phyloP scores from a whole-genome alignment of 495 filamentous ascomycete genomes.

The Penicillium verhagenii region DNA sequence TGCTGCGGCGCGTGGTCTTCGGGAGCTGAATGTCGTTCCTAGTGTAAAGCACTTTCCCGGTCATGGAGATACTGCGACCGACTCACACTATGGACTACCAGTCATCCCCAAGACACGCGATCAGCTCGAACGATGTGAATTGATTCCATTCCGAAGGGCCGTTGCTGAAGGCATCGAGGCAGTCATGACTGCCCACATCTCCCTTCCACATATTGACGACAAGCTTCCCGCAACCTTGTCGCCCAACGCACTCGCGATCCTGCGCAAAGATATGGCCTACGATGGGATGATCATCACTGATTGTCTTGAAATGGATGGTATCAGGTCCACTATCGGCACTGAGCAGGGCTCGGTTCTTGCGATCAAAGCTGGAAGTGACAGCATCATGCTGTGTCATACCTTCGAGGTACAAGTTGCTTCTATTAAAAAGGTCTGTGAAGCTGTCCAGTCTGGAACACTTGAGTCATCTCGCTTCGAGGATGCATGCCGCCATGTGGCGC shows the following conservation, averaged over 20 bases:
- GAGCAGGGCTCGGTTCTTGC: slow-evolving; percentile 48
- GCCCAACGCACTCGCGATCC: slow-evolving; percentile 32
- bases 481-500: slow-evolving; percentile 35
- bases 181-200: slow-evolving; percentile 47
- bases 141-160: slow-evolving; percentile 44
- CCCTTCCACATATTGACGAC: slow-evolving; percentile 35
- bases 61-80: slow-evolving; percentile 43
- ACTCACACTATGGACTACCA: slow-evolving; percentile 45
- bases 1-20: slow-evolving; percentile 35
- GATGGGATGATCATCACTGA: slow-evolving; percentile 42
- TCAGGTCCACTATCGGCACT: slow-evolving; percentile 46
- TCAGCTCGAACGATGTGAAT: slow-evolving; percentile 38
- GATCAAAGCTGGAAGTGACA: slow-evolving; percentile 48
- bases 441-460: slow-evolving; percentile 38
- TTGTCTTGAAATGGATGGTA: slow-evolving; percentile 48
- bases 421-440: slow-evolving; percentile 40
- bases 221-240: slow-evolving; percentile 41
- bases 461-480: slow-evolving; percentile 30
- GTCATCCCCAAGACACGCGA: slow-evolving; percentile 39
- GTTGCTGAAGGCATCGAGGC: slow-evolving; percentile 41
- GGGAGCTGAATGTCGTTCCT: slow-evolving; percentile 38
- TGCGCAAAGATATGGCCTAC: slow-evolving; percentile 42
- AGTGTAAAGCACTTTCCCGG: slow-evolving; percentile 47
- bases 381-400: slow-evolving; percentile 53
- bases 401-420: slow-evolving; percentile 45